Percentiles rank a stretch among this genome's conserved stretches.
Conservation (phyloP, 2,329 filamentous ascomycete species). For the Talaromyces sp. region DNA sequence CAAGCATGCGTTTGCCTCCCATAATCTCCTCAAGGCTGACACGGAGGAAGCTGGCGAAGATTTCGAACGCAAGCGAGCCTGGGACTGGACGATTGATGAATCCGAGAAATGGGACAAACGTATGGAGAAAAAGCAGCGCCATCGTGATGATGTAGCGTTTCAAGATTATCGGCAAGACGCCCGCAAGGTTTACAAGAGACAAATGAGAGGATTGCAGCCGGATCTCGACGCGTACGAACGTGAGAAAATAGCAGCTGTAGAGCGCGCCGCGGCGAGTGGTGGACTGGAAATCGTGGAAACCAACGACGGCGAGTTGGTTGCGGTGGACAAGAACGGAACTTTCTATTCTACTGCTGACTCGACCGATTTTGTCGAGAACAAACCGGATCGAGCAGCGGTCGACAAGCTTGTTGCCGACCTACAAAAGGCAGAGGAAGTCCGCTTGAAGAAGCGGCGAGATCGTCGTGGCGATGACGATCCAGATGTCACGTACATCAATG, state of each 20-base stretch:
- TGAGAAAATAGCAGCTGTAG: slow-evolving; percentile 77
- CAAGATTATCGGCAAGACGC: slow-evolving; percentile 82
- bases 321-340: slow-evolving; percentile 81
- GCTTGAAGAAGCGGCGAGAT: slow-evolving; percentile 79
- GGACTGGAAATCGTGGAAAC: slow-evolving; percentile 91
- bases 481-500: slow-evolving; percentile 98
- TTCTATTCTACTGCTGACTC: slow-evolving; percentile 88
- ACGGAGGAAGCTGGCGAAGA: slow-evolving; percentile 79
- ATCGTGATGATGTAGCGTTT: slow-evolving; percentile 82
- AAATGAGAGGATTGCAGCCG: slow-evolving; percentile 69
- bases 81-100: slow-evolving; percentile 98
- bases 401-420: slow-evolving; percentile 83
- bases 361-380: slow-evolving; percentile 74
- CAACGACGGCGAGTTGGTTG: slow-evolving; percentile 89
- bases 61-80: slow-evolving; percentile 95
- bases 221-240: slow-evolving; percentile 80
- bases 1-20: slow-evolving; percentile 78
- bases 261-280: slow-evolving; percentile 76
- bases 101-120: slow-evolving; percentile 90
- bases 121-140: slow-evolving; percentile 74
- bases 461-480: slow-evolving; percentile 76
- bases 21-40: slow-evolving; percentile 91
- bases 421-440: slow-evolving; percentile 77
- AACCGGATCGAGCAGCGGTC: slow-evolving; percentile 78
- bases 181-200: slow-evolving; percentile 88